Evolutionary conservation across 768 basidiomycete species (phyloP), one percentile per base, ranked within the genome.

Genomic region (Phylloporus arenicola): DNA sequence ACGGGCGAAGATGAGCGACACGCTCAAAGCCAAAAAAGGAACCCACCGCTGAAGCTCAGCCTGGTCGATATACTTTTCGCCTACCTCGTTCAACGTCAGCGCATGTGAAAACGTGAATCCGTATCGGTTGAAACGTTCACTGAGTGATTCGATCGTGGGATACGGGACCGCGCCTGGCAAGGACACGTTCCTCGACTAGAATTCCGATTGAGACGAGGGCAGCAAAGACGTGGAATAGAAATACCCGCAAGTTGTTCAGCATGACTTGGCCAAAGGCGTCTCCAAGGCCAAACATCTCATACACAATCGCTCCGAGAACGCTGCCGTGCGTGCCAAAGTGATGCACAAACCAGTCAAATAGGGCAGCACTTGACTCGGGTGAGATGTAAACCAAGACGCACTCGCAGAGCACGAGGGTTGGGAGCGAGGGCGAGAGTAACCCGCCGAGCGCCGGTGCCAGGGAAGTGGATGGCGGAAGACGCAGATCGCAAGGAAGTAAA

Each of bases 231-330:
- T 8, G 29, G 33, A 7, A 4, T 30, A 50, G 72, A 12, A 17
- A 51, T 55, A 89, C 93, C 74, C 78, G 82, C 43, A 97, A 74
- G 67, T 98, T 98, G 41, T 79, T 79, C 49, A 85, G 70, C 93
- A 99, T 97, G 19, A 98, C 88, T 27, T 77, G 76, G n/a, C 95
- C 96, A 69, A 98, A 98, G 0, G 82, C 60, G 62, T 97, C 95
- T 17, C 81, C 75, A 4, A 97, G 72, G 2, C 84, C 86, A 63
- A 91, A 94, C 88, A 97, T 97, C 64, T 97, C 95, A 61, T 98
- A 97, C 16, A 92, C 76, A 9, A 92, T 68, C 3, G 76, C 79
- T 24, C 81, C 83, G 1, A 82, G 70, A 31, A 52, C 16, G 22
- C 49, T 46, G 20, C 41, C 53, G 16, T 51, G 40, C 6, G 47